Evolutionary conservation across 257 asterid genomes (phyloP), one percentile per base, ranked within the genome.

Genomic region (Perilla frutescens): DNA sequence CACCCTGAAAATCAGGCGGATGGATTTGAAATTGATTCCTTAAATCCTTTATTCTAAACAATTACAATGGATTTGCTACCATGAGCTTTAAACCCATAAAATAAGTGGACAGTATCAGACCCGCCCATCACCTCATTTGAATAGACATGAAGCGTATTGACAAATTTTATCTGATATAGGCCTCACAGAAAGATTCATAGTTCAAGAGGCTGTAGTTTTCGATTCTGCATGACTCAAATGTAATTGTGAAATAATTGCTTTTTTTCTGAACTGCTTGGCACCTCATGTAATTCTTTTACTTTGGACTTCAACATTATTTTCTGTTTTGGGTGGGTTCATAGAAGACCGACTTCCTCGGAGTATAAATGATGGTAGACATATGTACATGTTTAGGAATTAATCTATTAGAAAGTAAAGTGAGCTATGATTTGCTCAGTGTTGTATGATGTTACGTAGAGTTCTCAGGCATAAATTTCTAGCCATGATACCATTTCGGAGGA

Each of bases 121-220:
- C 62, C 15, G 4, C 13, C 13, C 6, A 26, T 44, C 56, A 36
- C 7, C 5, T 29, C 55, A 15, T 53, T 68, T 26, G 48, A 13
- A 13, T 50, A 12, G 48, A 67, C 20, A 49, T 50, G 72, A 49
- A 67, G 32, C 36, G n/a, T 49, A 14, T 2, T 40, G 34, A 29
- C 74, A 7, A 54, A 20, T 69, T 10, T 55, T 39, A 55, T 58
- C n/a, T 13, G 60, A 45, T 60, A 11, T 7, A 32, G 8, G 8
- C 62, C 15, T 48, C 44, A 2, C 48, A 14, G 37, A 36, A 8
- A n/a, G 1, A 70, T 40, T 6, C 13, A 45, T 34, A 29, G 49
- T n/a, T 44, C 64, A 7, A 31, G 37, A 43, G 54, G 48, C 70
- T 59, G 60, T 71, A 59, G 34, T 10, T 43, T 37, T 10, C 40